These are phyloP conservation scores for Leptoxyphium fumago DNA, from an alignment of 2,329 filamentous ascomycete species.

Conservation along the genomic window DNA sequence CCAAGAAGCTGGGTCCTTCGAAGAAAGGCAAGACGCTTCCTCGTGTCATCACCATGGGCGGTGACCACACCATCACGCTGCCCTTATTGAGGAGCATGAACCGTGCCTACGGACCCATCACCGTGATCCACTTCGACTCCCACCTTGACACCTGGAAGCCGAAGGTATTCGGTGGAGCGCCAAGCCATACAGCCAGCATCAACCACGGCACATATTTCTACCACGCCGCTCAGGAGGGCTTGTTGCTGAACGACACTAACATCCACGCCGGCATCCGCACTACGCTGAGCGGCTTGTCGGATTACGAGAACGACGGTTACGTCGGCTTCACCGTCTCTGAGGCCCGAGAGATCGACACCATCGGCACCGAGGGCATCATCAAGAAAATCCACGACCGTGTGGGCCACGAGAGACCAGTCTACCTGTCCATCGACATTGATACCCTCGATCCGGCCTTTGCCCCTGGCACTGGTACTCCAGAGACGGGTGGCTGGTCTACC, in stretches of 20 bases:
- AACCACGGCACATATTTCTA: constrained; percentile 88
- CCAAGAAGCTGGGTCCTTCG: constrained; percentile 51
- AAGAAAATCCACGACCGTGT: constrained; percentile 62
- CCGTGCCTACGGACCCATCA: constrained; percentile 53
- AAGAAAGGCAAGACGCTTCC: constrained; percentile 63
- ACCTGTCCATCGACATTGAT: constrained; percentile 76
- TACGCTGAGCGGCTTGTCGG: constrained; percentile 60
- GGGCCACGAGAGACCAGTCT: constrained; percentile 51
- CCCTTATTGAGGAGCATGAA: constrained; percentile 42
- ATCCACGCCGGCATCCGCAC: constrained; percentile 81
- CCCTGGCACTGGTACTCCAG: constrained; percentile 59
- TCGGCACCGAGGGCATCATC: constrained; percentile 60
- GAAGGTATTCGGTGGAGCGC: constrained; percentile 74
- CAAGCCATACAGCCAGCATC: constrained; percentile 58
- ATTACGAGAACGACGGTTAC: constrained; percentile 77
- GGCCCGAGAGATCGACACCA: constrained; percentile 54
- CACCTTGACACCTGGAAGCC: constrained; percentile 57
- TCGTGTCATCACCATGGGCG: constrained; percentile 60
- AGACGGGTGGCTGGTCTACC: constrained; percentile 64
- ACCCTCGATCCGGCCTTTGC: constrained; percentile 74
- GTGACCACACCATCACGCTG: constrained; percentile 48
- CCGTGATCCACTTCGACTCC: constrained; percentile 48
- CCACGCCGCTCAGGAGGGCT: constrained; percentile 62
- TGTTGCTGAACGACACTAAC: constrained; percentile 68
- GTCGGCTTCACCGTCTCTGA: constrained; percentile 74